Evolutionary conservation across 1,284 basidiomycete species (phyloP), one percentile per base, ranked within the genome.

Genomic region (Irpex sp.): DNA sequence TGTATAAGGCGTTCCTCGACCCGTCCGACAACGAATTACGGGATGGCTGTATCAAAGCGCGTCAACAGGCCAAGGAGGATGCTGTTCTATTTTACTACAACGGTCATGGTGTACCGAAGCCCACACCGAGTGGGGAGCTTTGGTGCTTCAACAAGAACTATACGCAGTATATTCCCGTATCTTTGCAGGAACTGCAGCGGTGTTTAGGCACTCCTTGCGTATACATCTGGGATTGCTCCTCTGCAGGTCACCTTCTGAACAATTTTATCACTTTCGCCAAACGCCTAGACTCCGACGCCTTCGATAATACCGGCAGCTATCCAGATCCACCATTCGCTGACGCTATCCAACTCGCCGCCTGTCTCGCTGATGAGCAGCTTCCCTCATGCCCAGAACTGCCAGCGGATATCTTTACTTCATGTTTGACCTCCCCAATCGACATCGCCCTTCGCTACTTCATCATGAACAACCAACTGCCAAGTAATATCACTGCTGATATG

Each of bases 111-210:
- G 97, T 99, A 13, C 97, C 97, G 1, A 97, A 95, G 71, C 97
- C 97, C 2, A 99, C 97, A 0, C 85, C 93, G 0, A 96, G 94
- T 65, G 97, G 97, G 26, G 97, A 99, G 76, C 86, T 99, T 61
- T 99, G 97, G 97, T 97, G 97, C 63, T 99, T 99, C 81, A 99
- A 99, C 77, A 86, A 91, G 72, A 94, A 89, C 66, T 99, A 99
- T 76, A 98, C 97, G 0, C 97, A 99, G 76, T 99, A 99, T 75
- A 98, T 99, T 63, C 97, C 97, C 0, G 93, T 99, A 21, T 96
- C 94, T 5, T 80, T 98, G 54, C 93, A 93, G 74, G 96, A 98
- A 70, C 81, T 98, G 9, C 95, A 97, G 74, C 86, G 83, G 50
- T 97, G 95, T 94, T 78, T 96, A 1, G 93, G 93, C 4, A 94